Evolutionary conservation across 371 early-diverging fungal species (phyloP), one percentile per base, ranked within the genome.

Genomic region (Mortierella sp.): DNA sequence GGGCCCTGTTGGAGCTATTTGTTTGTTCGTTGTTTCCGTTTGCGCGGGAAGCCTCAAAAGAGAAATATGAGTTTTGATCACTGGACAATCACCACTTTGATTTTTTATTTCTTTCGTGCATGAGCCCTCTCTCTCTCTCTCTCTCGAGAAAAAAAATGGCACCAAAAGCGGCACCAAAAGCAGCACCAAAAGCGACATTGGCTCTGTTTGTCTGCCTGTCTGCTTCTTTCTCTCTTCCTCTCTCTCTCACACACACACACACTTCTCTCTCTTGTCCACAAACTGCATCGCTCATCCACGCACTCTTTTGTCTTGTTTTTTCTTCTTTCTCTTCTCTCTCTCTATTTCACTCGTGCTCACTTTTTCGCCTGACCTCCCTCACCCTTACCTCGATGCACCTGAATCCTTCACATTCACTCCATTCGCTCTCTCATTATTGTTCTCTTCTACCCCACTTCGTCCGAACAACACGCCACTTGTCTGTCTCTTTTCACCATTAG

Each of bases 311-410:
- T 7, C 53, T 37, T 16, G 12, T n/a, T 7, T 21, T 28, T 19
- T 25, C 53, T 23, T 23, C 15, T 52, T 60, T 26, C 16, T 46
- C n/a, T 7, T 47, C 28, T 16, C 60, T 26, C 57, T 61, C n/a
- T 44, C 37, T 37, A 14, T 37, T 23, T 37, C 48, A 5, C 16
- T 66, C 51, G n/a, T 47, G n/a, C 56, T 43, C 47, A 45, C 62
- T 29, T 28, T 26, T 44, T 43, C 55, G 2, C 37, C 23, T 37
- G 11, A 16, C 47, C 25, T 48, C n/a, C 48, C 29, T 55, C 63
- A 19, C 55, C 23, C 50, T 28, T 37, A 37, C 37, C 37, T 37
- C 37, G 37, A 37, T 5, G 9, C 37, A 37, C 5, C 37, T 9
- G 37, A 37, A 3, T 37, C 37, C 9, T 21, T 51, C n/a, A 23